Evolutionary conservation across 257 asterid species (phyloP).

Genomic region (Scutellaria baicalensis): DNA sequence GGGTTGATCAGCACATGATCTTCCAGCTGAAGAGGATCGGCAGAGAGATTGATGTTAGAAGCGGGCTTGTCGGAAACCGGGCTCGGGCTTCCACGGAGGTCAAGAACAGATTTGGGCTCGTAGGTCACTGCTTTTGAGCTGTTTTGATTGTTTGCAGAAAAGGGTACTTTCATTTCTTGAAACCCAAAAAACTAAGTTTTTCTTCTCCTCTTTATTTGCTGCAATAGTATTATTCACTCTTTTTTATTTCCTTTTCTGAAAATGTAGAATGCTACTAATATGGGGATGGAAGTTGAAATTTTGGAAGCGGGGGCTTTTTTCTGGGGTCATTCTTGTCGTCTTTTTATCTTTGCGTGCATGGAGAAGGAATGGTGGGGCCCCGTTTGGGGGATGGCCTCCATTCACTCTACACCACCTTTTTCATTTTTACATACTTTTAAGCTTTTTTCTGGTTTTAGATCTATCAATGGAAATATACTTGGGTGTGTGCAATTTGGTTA

Average conservation of each 20-base stretch:
- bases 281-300: conserved; percentile 5
- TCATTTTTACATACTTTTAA: not conserved
- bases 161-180: conserved; percentile 85
- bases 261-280: not conserved
- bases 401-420: not conserved
- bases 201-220: not conserved
- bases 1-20: conserved; percentile 61
- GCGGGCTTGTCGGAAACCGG: conserved; percentile 37
- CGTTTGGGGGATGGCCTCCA: not conserved
- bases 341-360: conserved; percentile 50
- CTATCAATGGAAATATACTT: no score
- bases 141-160: conserved; percentile 39
- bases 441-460: no score
- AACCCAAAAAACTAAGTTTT: not conserved
- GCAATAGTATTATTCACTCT: no score
- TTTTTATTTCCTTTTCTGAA: no score
- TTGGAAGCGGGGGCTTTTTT: conserved; percentile 26
- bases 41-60: conserved; percentile 9
- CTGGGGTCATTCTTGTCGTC: conserved; percentile 38
- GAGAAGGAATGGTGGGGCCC: conserved; percentile 9
- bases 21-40: conserved; percentile 57
- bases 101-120: conserved; percentile 87
- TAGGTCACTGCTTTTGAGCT: conserved; percentile 29
- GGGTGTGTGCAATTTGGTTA: no score
- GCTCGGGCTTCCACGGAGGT: conserved; percentile 65